Evolutionary conservation across 73 alveolate genomes (phyloP).

Genomic region (Effrenium voratum): DNA sequence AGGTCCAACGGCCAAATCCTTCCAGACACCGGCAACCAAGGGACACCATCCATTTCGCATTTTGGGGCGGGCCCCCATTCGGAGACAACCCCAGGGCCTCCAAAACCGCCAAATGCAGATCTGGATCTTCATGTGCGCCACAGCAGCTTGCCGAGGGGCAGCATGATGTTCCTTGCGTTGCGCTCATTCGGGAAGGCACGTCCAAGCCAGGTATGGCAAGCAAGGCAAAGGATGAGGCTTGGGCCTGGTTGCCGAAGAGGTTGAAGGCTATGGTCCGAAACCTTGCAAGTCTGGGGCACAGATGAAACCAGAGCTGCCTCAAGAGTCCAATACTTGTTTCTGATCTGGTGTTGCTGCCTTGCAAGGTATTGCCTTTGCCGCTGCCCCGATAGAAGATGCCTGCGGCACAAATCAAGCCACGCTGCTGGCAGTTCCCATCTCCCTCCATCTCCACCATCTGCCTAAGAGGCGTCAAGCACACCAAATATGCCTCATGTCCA

Average conservation of each 20-base stretch:
- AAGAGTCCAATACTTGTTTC: not conserved
- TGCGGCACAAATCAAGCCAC: not conserved
- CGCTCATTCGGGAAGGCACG: not conserved
- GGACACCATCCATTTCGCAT: no score
- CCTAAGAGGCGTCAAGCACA: not conserved
- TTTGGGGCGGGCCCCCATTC: no score
- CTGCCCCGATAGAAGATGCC: not conserved
- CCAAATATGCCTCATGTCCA: not conserved
- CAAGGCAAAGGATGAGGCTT: not conserved
- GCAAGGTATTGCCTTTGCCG: not conserved
- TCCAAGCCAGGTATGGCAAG: not conserved
- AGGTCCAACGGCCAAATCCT: no score
- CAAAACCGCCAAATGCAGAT: no score
- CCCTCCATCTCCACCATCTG: constrained; percentile 92
- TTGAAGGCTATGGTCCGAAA: constrained; percentile 87
- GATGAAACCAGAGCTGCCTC: not conserved
- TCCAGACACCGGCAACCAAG: no score
- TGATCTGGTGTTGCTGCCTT: not conserved
- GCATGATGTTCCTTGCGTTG: constrained; percentile 50
- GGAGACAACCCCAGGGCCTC: no score
- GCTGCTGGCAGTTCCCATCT: constrained; percentile 90
- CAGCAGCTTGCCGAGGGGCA: constrained; percentile 72
- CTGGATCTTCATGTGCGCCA: constrained; percentile 80
- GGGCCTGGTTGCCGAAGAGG: constrained; percentile 62
- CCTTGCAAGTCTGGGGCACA: not conserved